Percentiles rank a stretch among this genome's conserved stretches.
These are phyloP conservation scores for Diacronema lutheri DNA, from an alignment of 78 protist genomes.

Conservation along the genomic window DNA sequence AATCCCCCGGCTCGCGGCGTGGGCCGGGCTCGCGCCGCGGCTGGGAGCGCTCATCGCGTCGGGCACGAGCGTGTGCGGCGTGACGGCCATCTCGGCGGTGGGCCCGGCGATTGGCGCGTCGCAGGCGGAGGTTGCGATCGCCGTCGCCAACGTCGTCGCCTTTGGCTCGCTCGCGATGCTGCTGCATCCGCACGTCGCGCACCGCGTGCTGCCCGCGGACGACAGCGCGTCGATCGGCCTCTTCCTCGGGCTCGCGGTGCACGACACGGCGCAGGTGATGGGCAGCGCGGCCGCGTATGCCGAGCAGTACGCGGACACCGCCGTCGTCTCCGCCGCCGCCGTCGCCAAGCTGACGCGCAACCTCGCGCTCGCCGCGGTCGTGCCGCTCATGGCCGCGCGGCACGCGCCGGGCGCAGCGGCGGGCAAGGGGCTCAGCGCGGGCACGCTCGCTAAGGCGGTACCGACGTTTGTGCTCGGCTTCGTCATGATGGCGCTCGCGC, in stretches of 20 bases:
- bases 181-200: conserved; percentile 29
- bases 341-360: conserved; percentile 46
- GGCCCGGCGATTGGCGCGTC: conserved; percentile 39
- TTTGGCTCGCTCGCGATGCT: conserved; percentile 62
- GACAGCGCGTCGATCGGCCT: conserved; percentile 1
- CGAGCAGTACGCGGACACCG: neutral
- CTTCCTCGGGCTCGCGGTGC: conserved; percentile 35
- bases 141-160: conserved; percentile 61
- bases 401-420: neutral
- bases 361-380: conserved; percentile 33
- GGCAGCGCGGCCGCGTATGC: too few relatives aligned
- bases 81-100: conserved; percentile 49
- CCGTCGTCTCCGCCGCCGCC: neutral
- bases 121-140: conserved; percentile 27
- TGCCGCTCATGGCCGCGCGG: conserved; percentile 17
- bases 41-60: conserved; percentile 38
- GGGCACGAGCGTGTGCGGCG: conserved; percentile 43
- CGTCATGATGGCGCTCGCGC: neutral
- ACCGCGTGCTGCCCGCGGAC: neutral
- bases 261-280: conserved; percentile 46
- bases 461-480: conserved; percentile 24
- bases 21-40: conserved; percentile 1
- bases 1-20: conserved; percentile 10
- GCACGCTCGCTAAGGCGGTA: neutral
- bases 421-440: neutral